Evolutionary conservation across 129 eudicot genomes (phyloP).

Genomic region (Daucus carota): DH1_v3.0 NC_030387.2:39075501-39076000

Average conservation of each 20-base stretch:
- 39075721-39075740: too few species aligned
- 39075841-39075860: neutral
- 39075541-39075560: neutral
- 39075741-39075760: neutral
- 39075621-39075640: neutral
- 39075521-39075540: slow-evolving; percentile 14
- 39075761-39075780: neutral
- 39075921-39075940: neutral
- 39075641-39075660: too few species aligned
- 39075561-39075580: neutral
- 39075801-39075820: neutral
- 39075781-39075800: neutral
- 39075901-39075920: neutral
- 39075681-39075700: neutral
- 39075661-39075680: neutral
- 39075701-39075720: neutral
- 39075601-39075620: neutral
- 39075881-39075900: neutral
- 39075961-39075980: too few species aligned
- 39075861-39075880: neutral
- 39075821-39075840: neutral
- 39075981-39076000: neutral
- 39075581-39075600: too few species aligned
- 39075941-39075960: neutral
- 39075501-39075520: slow-evolving; percentile 46